Conservation (phyloP, 2,329 filamentous ascomycete species). For the Colletotrichum lentis region DNA sequence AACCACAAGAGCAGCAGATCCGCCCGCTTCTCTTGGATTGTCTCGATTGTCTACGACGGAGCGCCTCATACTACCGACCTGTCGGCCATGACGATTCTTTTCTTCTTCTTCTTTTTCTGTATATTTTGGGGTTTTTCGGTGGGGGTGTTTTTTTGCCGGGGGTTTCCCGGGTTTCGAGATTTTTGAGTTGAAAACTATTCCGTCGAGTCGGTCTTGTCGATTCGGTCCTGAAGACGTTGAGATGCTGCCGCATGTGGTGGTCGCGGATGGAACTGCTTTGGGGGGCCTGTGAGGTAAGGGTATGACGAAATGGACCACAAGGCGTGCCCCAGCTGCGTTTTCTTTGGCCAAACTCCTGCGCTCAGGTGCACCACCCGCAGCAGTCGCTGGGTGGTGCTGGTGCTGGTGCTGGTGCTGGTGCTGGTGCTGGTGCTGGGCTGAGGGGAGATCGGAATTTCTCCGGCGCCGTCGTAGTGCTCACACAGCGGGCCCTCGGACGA, state of each 20-base stretch:
- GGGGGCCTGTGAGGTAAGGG: not conserved
- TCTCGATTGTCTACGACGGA: conserved; percentile 19
- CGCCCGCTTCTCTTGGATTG: conserved; percentile 33
- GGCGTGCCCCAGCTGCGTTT: conserved; percentile 5
- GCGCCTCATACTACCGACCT: conserved; percentile 35
- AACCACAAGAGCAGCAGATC: conserved; percentile 33
- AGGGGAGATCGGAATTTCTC: conserved; percentile 3
- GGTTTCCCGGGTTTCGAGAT: too few species aligned
- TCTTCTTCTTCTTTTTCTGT: too few species aligned
- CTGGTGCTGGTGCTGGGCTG: conserved; percentile 7
- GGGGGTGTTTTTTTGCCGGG: too few species aligned
- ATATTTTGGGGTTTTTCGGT: too few species aligned
- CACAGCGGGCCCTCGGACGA: not conserved
- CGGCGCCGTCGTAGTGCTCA: conserved; percentile 6
- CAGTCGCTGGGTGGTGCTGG: not conserved
- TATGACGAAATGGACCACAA: conserved; percentile 26
- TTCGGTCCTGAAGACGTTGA: not conserved
- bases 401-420: too few species aligned
- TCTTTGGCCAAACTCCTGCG: not conserved
- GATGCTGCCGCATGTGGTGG: not conserved
- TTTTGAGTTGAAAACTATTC: not conserved
- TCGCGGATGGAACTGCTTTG: not conserved
- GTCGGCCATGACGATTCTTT: conserved; percentile 26
- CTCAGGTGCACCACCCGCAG: not conserved
- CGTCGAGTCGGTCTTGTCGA: not conserved